phyloP scores from a whole-genome alignment of 1,139 yeast genomes.

The Yamadazyma dendronema region DNA sequence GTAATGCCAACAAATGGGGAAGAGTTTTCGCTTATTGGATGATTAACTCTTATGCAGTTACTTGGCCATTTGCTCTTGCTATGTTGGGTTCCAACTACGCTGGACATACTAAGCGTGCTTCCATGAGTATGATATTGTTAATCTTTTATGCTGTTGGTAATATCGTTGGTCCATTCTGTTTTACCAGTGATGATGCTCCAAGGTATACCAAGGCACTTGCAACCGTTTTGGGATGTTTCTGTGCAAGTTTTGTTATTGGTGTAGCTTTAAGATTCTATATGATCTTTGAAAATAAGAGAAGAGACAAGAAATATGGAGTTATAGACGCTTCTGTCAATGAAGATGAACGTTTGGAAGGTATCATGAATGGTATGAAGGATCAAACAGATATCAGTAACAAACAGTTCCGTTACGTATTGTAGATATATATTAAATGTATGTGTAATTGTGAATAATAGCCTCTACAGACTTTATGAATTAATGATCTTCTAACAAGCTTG shows the following conservation, averaged over 20 bases:
- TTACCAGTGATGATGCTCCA: constrained; percentile 23
- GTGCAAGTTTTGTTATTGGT: constrained; percentile 14
- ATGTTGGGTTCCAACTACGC: constrained; percentile 24
- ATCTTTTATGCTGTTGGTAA: constrained; percentile 23
- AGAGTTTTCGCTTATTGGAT: constrained; percentile 28
- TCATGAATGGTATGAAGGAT: constrained; percentile 33
- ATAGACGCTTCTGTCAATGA: constrained; percentile 13
- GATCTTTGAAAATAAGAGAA: constrained; percentile 21
- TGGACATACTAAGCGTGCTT: constrained; percentile 24
- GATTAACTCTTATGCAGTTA: constrained; percentile 22
- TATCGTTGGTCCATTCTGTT: constrained; percentile 27
- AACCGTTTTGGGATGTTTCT: constrained; percentile 19
- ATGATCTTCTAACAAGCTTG: constrained; percentile 1
- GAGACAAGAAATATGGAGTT: constrained; percentile 18
- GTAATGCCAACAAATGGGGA: constrained; percentile 7
- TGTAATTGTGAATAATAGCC: not conserved
- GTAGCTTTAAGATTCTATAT: constrained; percentile 11
- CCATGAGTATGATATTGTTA: constrained; percentile 23
- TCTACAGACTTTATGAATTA: not conserved
- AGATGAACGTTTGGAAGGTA: constrained; percentile 22
- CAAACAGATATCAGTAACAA: constrained; percentile 31
- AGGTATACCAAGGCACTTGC: constrained; percentile 24
- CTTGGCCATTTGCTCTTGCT: constrained; percentile 20
- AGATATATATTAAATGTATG: constrained; percentile 1
- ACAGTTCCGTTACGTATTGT: constrained; percentile 26